Conservation (phyloP, 2,329 filamentous ascomycete genomes). For the Colletotrichum sp. region DNA sequence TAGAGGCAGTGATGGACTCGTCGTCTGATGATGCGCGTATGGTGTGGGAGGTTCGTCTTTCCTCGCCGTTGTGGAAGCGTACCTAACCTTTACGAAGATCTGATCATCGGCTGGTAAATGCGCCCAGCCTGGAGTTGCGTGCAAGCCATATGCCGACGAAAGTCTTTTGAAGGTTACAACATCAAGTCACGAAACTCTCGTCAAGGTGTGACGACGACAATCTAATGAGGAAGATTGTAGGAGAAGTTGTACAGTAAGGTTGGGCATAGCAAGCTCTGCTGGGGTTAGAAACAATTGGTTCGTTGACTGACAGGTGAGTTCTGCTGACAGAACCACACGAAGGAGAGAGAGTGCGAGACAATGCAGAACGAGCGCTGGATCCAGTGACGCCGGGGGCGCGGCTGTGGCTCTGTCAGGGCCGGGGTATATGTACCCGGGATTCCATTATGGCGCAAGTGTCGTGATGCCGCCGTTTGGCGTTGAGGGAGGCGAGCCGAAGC, state of each 20-base stretch:
- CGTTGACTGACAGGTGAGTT: neutral
- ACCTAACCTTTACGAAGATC: neutral
- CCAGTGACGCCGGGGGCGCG: neutral
- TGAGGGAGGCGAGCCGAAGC: neutral
- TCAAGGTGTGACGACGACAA: neutral
- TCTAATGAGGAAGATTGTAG: neutral
- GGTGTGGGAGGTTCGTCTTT: neutral
- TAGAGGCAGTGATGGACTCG: neutral
- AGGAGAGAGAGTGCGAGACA: neutral
- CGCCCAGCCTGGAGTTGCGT: neutral
- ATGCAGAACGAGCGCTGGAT: neutral
- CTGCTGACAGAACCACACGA: neutral
- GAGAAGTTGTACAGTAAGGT: neutral
- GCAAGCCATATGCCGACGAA: neutral
- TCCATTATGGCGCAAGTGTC: neutral
- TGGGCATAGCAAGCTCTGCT: neutral
- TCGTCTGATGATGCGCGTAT: neutral
- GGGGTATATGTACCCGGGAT: neutral
- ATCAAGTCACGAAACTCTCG: neutral
- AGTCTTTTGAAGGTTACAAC: neutral
- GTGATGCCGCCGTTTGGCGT: neutral
- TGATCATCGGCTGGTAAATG: neutral
- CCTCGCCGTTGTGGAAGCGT: neutral
- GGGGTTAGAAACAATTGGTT: neutral
- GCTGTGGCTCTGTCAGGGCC: conserved; percentile 2